Conservation (phyloP, 140 eudicot species). For the Senecio squalidus region DNA sequence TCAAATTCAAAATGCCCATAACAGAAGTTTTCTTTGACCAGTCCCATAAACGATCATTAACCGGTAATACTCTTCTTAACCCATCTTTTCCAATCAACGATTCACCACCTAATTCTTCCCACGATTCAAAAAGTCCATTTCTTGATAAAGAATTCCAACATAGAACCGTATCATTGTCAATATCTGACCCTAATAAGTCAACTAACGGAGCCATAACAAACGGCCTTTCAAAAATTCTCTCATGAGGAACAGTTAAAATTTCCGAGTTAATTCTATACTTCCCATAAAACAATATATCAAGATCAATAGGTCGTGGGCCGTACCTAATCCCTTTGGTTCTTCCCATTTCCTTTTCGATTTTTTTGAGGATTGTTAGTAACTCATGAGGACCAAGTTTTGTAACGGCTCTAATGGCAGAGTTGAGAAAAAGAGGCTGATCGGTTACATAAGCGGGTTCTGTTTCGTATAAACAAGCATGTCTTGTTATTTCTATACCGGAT, state of each 20-base stretch:
- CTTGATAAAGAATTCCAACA: constrained; percentile 61
- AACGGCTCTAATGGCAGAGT: constrained; percentile 84
- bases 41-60: constrained; percentile 58
- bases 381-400: constrained; percentile 86
- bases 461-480: constrained; percentile 84
- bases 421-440: constrained; percentile 87
- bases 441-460: constrained; percentile 92
- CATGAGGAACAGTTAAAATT: constrained; percentile 74
- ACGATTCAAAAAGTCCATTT: constrained; percentile 56
- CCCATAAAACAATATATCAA: constrained; percentile 81
- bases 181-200: constrained; percentile 67
- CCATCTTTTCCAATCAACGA: constrained; percentile 77
- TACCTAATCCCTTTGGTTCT: constrained; percentile 81
- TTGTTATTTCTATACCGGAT: constrained; percentile 61
- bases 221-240: constrained; percentile 88
- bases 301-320: constrained; percentile 92
- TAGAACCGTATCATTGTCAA: constrained; percentile 43
- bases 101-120: constrained; percentile 89
- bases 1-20: constrained; percentile 84
- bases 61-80: constrained; percentile 72
- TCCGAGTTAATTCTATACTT: constrained; percentile 56
- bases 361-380: constrained; percentile 55
- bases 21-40: constrained; percentile 73
- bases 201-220: constrained; percentile 89
- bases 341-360: constrained; percentile 86